These are phyloP conservation scores for Aspergillus ochraceus DNA, from an alignment of 2,329 filamentous ascomycete genomes.

Conservation along the genomic window DNA sequence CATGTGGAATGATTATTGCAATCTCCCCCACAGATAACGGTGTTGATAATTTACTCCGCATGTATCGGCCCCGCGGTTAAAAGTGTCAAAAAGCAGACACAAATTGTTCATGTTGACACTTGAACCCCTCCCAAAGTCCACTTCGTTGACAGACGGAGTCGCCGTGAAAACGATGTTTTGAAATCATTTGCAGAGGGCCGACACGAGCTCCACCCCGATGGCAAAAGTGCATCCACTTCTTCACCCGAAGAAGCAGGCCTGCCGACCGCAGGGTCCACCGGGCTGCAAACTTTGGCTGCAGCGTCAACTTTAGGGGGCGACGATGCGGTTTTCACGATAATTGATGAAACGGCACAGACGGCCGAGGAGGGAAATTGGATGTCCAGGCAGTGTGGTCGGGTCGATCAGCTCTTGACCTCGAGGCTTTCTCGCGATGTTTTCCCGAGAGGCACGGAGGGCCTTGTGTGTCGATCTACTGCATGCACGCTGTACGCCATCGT, in stretches of 20 bases:
- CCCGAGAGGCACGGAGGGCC: not conserved
- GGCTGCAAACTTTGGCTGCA: slow-evolving; percentile 2
- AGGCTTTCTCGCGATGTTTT: not conserved
- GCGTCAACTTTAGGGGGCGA: not conserved
- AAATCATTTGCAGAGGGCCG: not conserved
- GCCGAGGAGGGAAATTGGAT: not conserved
- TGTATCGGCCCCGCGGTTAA: not conserved
- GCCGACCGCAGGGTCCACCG: slow-evolving; percentile 10
- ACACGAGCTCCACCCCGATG: slow-evolving; percentile 6
- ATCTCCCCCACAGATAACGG: not conserved
- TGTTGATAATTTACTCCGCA: not conserved
- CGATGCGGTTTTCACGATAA: not conserved
- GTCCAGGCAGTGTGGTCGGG: not conserved
- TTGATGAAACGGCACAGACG: not conserved
- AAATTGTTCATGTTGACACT: not conserved
- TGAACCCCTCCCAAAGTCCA: not conserved
- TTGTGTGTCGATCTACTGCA: not conserved
- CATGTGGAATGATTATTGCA: not conserved
- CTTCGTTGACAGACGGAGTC: slow-evolving; percentile 1
- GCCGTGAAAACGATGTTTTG: not conserved
- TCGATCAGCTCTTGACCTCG: not conserved
- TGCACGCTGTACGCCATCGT: not conserved
- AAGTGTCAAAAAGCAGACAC: not conserved
- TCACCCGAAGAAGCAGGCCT: slow-evolving; percentile 14
- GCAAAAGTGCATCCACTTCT: slow-evolving; percentile 10